phyloP scores from a whole-genome alignment of 371 early-diverging fungal genomes.

The Rhizopus arrhizus region DNA sequence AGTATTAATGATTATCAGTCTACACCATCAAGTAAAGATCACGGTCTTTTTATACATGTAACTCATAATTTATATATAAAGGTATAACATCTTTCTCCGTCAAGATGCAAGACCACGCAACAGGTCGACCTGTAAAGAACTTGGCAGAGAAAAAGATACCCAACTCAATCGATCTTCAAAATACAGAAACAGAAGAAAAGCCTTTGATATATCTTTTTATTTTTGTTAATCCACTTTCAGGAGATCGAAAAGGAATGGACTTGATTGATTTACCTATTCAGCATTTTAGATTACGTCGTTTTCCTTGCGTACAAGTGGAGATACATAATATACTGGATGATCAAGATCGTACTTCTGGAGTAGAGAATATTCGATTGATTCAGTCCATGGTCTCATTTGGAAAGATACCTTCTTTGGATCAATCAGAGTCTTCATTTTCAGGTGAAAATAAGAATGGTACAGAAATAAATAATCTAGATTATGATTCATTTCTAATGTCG shows the following conservation, averaged over 20 bases:
- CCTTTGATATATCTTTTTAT: constrained; percentile 60
- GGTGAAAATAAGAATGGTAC: background rate
- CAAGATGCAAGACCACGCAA: background rate
- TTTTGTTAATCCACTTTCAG: constrained; percentile 67
- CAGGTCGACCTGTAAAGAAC: background rate
- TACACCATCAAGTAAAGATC: too few relatives aligned
- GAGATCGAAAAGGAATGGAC: constrained; percentile 56
- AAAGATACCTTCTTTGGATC: constrained; percentile 21
- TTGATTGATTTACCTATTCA: constrained; percentile 55
- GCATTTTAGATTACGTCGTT: constrained; percentile 59
- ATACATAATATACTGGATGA: constrained; percentile 60
- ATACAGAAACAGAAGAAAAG: constrained; percentile 30
- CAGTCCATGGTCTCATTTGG: constrained; percentile 30
- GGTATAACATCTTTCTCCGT: background rate
- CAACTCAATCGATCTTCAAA: constrained; percentile 14
- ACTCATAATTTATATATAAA: too few relatives aligned
- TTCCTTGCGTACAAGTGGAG: constrained; percentile 63
- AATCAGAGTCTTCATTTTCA: background rate
- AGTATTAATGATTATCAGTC: too few relatives aligned
- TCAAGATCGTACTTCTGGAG: constrained; percentile 45
- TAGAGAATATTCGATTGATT: constrained; percentile 37
- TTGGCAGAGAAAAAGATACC: constrained; percentile 4
- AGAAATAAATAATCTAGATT: background rate
- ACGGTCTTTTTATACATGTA: background rate
- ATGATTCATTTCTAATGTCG: background rate